Evolutionary conservation across 176 grass and related monocot genomes (phyloP).

Genomic region (Oryza rufipogon): DNA sequence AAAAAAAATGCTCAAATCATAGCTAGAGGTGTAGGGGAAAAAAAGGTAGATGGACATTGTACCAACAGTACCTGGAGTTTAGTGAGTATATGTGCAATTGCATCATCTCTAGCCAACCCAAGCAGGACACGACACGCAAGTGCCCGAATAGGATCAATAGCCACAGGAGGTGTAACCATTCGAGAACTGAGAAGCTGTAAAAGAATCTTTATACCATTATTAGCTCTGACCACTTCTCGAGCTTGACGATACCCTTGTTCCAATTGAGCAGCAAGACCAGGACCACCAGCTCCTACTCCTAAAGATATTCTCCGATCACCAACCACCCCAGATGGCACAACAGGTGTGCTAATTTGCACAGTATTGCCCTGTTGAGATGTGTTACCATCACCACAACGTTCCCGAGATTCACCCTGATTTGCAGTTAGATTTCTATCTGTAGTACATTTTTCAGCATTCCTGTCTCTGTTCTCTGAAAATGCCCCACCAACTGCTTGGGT

Average conservation of each 20-base stretch:
- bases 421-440: conserved; percentile 46
- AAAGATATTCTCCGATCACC: conserved; percentile 88
- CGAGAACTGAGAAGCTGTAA: conserved; percentile 86
- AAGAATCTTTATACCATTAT: conserved; percentile 98
- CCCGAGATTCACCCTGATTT: conserved; percentile 59
- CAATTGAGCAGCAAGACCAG: conserved; percentile 96
- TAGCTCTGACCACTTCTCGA: conserved; percentile 89
- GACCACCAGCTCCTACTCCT: conserved; percentile 82
- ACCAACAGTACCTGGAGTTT: conserved; percentile 76
- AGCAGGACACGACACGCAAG: conserved; percentile 95
- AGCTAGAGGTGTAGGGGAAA: neutral
- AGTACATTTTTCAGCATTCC: conserved; percentile 55
- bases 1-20: neutral
- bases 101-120: conserved; percentile 90
- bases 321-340: conserved; percentile 69
- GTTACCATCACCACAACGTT: conserved; percentile 48
- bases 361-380: conserved; percentile 44
- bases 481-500: conserved; percentile 48
- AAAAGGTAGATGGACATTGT: neutral
- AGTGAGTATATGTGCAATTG: conserved; percentile 96
- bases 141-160: conserved; percentile 88
- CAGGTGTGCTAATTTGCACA: conserved; percentile 46
- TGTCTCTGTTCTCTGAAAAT: conserved; percentile 69
- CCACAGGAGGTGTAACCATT: conserved; percentile 86
- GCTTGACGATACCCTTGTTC: conserved; percentile 97